Base-by-base conservation (phyloP, 768 basidiomycete genomes). In the Panellus pusillus region DNA sequence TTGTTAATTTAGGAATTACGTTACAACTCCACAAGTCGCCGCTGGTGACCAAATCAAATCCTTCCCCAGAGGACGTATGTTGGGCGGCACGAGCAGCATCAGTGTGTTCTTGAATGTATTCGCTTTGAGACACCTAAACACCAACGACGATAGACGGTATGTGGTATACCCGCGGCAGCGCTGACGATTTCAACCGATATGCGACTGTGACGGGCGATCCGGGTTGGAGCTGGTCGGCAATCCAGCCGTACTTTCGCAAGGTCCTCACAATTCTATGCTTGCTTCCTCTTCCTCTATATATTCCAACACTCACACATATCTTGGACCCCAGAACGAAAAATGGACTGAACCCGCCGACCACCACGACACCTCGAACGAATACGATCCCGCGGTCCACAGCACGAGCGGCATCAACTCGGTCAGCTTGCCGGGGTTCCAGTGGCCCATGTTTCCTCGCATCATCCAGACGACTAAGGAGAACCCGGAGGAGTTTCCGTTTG, bases 341-440 rank as follows among this genome's bases (percentile, higher is more conserved):
- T 72, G 66, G 56, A 60, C 59, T 2, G 57, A 65, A 11, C 74
- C 77, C 1, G 66, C 67, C 4, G 75, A 76, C 48, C 50, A 63
- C 15, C 75, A 75, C 51, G 64, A 76, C 53, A 73, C 65, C 32
- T 62, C 63, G 4, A 69, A 70, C 6, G 65, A 77, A 55, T 73
- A 67, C 47, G 60, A 73, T 50, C 74, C 77, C 0, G 20, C 60
- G 0, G 55, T 74, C 9, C 76, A 78, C 57, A 68, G 73, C 11
- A 64, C 62, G 15, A 50, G 61, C 11, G 76, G 77, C 12, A 62
- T 65, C 8, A 64, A 63, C 32, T 54, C 54, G 0, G 70, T 72
- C 43, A 71, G 68, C 47, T 59, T 76, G 7, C 62, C 68, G 15
- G 70, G 73, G 12, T 69, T 57, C 49, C 62, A 70, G 11, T 46